Conservation (phyloP, 108 stramenopile genomes). For the Conticribra weissflogii region DNA sequence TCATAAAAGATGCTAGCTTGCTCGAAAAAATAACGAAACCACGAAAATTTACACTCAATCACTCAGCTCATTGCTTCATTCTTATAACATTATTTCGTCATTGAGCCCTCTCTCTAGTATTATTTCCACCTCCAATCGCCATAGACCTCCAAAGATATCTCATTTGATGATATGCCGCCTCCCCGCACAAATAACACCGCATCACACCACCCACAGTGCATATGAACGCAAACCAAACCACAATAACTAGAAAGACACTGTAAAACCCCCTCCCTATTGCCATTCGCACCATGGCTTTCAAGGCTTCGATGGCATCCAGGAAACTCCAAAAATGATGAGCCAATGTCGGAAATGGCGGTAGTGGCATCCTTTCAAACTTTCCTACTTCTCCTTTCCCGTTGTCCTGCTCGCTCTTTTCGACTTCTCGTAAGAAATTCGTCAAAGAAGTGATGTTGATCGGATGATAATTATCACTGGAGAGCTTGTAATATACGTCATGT, state of each 20-base stretch:
- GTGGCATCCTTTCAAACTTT: neutral
- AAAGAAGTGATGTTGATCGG: neutral
- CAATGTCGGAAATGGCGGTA: neutral
- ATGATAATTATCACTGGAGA: neutral
- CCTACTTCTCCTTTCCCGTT: no score
- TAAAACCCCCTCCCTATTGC: neutral
- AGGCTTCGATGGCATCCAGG: neutral
- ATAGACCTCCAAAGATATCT: neutral
- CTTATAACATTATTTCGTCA: no score
- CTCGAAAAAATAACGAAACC: no score
- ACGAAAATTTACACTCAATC: no score
- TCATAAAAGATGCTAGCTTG: no score
- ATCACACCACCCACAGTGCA: neutral
- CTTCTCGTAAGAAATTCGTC: neutral
- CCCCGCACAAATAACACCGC: constrained; percentile 9
- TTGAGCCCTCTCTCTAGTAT: no score
- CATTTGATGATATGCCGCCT: neutral
- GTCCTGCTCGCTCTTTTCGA: no score
- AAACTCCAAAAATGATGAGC: neutral
- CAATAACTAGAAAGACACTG: neutral
- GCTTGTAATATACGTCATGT: neutral
- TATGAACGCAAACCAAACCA: constrained; percentile 4
- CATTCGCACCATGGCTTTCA: neutral
- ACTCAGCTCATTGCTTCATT: no score
- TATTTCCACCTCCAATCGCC: no score